Percentiles rank a stretch among this genome's conserved stretches.
These are phyloP conservation scores for Actinomucor elegans DNA, from an alignment of 371 early-diverging fungal species.

Conservation along the genomic window DNA sequence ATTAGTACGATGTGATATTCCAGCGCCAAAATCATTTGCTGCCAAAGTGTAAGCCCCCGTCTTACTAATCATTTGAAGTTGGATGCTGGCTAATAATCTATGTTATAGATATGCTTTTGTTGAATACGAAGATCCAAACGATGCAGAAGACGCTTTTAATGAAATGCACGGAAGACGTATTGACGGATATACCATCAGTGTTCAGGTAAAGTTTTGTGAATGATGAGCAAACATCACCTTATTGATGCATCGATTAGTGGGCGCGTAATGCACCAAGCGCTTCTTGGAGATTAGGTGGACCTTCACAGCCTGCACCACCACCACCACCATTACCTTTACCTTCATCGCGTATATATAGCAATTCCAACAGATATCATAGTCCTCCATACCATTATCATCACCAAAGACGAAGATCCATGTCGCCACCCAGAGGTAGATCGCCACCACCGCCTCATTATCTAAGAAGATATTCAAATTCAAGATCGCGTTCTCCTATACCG, in stretches of 20 bases:
- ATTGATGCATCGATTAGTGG: slow-evolving; percentile 4
- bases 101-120: slow-evolving; percentile 82
- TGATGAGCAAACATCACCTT: not conserved
- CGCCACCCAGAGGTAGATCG: slow-evolving; percentile 29
- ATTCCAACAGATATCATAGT: slow-evolving; percentile 1
- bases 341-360: not conserved
- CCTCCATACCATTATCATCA: slow-evolving; percentile 12
- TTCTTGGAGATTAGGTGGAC: slow-evolving; percentile 17
- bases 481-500: slow-evolving; percentile 18
- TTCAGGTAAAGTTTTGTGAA: slow-evolving; percentile 63
- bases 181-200: slow-evolving; percentile 74
- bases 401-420: slow-evolving; percentile 16
- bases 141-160: slow-evolving; percentile 86
- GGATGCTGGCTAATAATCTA: too few species aligned
- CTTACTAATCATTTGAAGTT: not conserved
- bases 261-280: slow-evolving; percentile 20
- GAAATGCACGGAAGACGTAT: slow-evolving; percentile 87
- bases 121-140: slow-evolving; percentile 88
- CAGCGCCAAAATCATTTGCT: slow-evolving; percentile 67
- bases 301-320: slow-evolving; percentile 8
- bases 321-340: slow-evolving; percentile 2
- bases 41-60: slow-evolving; percentile 59
- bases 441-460: slow-evolving; percentile 11
- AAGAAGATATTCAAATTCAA: slow-evolving; percentile 3
- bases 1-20: slow-evolving; percentile 82